Base-by-base conservation (phyloP, 768 basidiomycete species). In the Podaxis carcinomalis region DNA sequence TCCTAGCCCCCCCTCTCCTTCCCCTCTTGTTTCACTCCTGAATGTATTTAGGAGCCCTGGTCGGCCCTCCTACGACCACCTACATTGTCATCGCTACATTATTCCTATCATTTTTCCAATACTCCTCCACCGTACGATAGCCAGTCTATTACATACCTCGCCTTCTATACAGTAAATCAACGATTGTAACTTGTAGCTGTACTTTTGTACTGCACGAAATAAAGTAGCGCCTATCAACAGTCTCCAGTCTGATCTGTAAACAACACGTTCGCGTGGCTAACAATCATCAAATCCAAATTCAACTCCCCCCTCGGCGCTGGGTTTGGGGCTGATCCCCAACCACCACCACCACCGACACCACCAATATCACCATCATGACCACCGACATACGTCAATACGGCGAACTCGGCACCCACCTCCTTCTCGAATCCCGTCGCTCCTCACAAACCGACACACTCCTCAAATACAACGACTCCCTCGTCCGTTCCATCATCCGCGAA, bases 401-500 rank as follows among this genome's bases (percentile, higher is more conserved):
- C 65, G 94, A 97, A 76, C 86, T 93, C 65, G 92, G 89, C 5
- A 92, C 91, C 5, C 88, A 93, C 73, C 90, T 98, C 62, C 80
- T 96, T 63, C 81, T 84, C 63, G 94, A 97, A 73, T 87, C 94
- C 10, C 87, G 91, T 16, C 82, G 95, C 25, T 95, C 95, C 1
- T 90, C 87, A 1, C 83, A 87, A 36, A 89, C 90, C 5, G 90
- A 93, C 67, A 87, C 88, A 4, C 80, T 98, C 13, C 80, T 93
- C 64, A 96, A 95, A 68, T 97, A 98, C 80, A 95, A 96, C 74
- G 90, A 95, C 72, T 76, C 84, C 49, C 85, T 93, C 65, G 91
- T 98, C 37, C 88, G 93, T 55, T 83, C 86, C 39, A 82, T 98
- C 72, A 82, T 93, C 69, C 86, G 95, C 65, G 95, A 98, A 72